Evolutionary conservation across 2,329 filamentous ascomycete species (phyloP).

Genomic region (Fusarium scirpi): DNA sequence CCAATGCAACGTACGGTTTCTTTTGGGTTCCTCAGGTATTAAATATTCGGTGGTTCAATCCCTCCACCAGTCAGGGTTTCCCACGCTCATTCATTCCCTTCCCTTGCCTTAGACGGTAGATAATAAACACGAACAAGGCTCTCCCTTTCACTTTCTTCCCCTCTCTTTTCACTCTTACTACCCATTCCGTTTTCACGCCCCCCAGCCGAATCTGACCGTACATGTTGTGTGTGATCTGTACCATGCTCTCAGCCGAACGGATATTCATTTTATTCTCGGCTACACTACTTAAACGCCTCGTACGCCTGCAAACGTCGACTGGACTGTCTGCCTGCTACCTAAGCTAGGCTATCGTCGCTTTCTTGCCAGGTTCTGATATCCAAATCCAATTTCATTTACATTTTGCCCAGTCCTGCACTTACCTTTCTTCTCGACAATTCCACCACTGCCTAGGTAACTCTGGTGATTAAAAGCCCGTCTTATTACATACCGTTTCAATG

Average conservation of each 20-base stretch:
- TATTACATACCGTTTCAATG: background rate
- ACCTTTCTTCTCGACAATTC: conserved; percentile 18
- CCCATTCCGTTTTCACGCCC: conserved; percentile 20
- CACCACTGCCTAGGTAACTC: background rate
- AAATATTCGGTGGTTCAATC: background rate
- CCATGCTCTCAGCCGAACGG: background rate
- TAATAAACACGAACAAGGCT: conserved; percentile 25
- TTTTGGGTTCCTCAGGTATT: background rate
- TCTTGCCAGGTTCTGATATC: conserved; percentile 7
- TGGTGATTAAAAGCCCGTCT: conserved; percentile 4
- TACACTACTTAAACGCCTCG: conserved; percentile 38
- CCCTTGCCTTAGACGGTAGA: background rate
- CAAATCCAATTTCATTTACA: conserved; percentile 6
- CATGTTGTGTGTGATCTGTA: conserved; percentile 12
- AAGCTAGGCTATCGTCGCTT: conserved; percentile 6
- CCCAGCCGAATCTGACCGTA: conserved; percentile 29
- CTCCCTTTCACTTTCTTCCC: background rate
- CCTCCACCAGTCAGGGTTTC: background rate
- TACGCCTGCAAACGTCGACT: conserved; percentile 31
- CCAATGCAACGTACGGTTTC: background rate
- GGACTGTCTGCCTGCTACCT: conserved; percentile 1
- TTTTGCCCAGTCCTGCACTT: conserved; percentile 15
- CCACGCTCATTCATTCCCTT: background rate
- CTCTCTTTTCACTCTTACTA: conserved; percentile 7
- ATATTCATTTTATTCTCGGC: conserved; percentile 31